Evolutionary conservation across 768 basidiomycete species (phyloP).

Genomic region (Calocybe gangraenosa): DNA sequence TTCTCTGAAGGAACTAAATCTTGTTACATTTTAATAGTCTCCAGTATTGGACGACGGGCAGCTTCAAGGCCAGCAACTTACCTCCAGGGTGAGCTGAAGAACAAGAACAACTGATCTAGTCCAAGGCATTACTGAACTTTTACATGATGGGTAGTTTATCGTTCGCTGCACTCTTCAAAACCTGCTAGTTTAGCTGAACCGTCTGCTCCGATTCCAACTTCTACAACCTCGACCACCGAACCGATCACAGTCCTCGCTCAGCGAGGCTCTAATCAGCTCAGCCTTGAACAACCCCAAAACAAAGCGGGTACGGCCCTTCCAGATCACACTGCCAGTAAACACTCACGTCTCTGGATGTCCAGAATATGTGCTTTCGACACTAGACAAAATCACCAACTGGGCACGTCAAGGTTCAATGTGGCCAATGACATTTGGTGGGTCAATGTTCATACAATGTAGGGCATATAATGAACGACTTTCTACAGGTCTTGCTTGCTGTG

Average conservation of each 20-base stretch:
- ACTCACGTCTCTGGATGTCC: neutral
- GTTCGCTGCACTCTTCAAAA: conserved; percentile 54
- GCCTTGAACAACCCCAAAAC: conserved; percentile 86
- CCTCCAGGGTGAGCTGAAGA: conserved; percentile 32
- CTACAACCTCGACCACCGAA: conserved; percentile 42
- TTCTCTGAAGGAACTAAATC: neutral
- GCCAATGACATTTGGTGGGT: conserved; percentile 93
- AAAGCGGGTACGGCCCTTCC: conserved; percentile 62
- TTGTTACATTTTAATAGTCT: conserved; percentile 20
- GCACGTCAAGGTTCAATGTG: conserved; percentile 97
- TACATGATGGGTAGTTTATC: conserved; percentile 34
- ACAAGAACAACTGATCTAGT: neutral
- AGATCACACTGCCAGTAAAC: neutral
- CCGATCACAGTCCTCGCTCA: conserved; percentile 73
- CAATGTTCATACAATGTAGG: conserved; percentile 1
- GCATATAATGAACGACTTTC: neutral
- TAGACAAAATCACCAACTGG: conserved; percentile 98
- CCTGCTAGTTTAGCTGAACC: conserved; percentile 34
- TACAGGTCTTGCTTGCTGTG: conserved; percentile 91
- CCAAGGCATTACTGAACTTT: conserved; percentile 16
- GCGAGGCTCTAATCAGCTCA: conserved; percentile 77
- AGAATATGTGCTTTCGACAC: conserved; percentile 96
- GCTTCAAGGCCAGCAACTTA: conserved; percentile 42
- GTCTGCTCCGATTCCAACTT: conserved; percentile 29
- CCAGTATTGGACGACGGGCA: conserved; percentile 38